These are phyloP conservation scores for Colletotrichum sp. DNA, from an alignment of 2,329 filamentous ascomycete genomes.

Conservation along the genomic window DNA sequence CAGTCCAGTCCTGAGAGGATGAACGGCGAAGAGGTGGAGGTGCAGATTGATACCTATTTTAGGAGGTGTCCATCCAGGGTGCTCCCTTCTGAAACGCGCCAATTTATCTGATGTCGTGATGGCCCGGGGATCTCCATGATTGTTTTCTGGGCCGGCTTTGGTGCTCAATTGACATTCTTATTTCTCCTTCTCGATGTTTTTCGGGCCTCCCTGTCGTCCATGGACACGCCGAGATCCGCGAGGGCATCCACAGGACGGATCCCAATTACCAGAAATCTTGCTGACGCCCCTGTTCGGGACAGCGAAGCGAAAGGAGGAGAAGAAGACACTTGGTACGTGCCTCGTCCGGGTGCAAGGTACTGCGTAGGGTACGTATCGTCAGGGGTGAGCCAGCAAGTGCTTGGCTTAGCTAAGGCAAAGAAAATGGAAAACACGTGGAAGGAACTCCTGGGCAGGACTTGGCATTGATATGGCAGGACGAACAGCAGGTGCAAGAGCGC, in stretches of 20 bases:
- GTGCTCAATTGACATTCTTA: neutral
- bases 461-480: neutral
- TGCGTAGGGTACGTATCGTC: neutral
- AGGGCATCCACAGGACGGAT: neutral
- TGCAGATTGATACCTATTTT: slow-evolving; percentile 11
- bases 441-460: neutral
- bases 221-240: neutral
- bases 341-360: neutral
- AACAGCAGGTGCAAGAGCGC: neutral
- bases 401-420: neutral
- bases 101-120: slow-evolving; percentile 21
- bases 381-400: neutral
- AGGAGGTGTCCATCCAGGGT: neutral
- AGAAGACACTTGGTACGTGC: neutral
- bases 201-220: neutral
- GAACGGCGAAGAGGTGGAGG: neutral
- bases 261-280: slow-evolving; percentile 8
- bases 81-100: slow-evolving; percentile 19
- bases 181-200: neutral
- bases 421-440: neutral
- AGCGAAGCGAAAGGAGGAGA: neutral
- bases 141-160: neutral
- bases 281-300: neutral
- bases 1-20: neutral
- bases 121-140: slow-evolving; percentile 10